Evolutionary conservation across 129 eudicot species (phyloP), one percentile per base, ranked within the genome.

Genomic region (Escallonia rubra): DNA sequence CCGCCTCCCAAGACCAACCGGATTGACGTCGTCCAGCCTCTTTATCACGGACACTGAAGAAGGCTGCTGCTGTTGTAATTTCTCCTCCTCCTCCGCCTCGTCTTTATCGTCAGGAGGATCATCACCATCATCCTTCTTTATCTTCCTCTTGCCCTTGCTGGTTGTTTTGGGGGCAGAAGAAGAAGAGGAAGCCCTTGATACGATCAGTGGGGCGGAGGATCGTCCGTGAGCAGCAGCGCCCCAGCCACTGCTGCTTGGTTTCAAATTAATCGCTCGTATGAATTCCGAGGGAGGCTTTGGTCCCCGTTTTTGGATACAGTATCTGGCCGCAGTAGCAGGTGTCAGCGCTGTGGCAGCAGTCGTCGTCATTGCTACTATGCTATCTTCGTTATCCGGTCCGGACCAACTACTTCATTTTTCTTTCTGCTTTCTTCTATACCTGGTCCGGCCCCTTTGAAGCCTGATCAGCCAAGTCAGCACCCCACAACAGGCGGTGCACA

Each of bases 1-100:
- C 48, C 82, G 80, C 66, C 99, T 80, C 57, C 99, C 99, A 54
- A 93, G 66, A 51, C 99, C 99, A 39, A 93, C 95, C n/a, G 99
- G 99, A 47, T 87, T 92, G 44, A 81, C 98, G 55, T 86, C 98
- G 42, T 88, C 98, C 62, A 88, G 61, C 48, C 77, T 76, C 76
- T 80, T 87, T 86, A 75, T 87, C 61, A 89, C 67, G 39, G 62
- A 85, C 16, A 80, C 71, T 13, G 75, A 85, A 0, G 85, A 70
- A 7, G 82, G 41, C 42, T 71, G 51, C 72, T 73, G 34, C 34
- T 23, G 34, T 23, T 23, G 34, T 40, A 5, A 55, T 42, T n/a
- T 13, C 15, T 66, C 5, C 39, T 66, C 54, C 4, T 39, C 39
- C 16, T 47, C 72, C 10, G 42, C 10, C 2, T 62, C 58, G 2